A percentile compares a stretch with the other conserved stretches of the same genome.
phyloP scores from a whole-genome alignment of 192 early-diverging fungal species.

The Coemansia sp. region DNA sequence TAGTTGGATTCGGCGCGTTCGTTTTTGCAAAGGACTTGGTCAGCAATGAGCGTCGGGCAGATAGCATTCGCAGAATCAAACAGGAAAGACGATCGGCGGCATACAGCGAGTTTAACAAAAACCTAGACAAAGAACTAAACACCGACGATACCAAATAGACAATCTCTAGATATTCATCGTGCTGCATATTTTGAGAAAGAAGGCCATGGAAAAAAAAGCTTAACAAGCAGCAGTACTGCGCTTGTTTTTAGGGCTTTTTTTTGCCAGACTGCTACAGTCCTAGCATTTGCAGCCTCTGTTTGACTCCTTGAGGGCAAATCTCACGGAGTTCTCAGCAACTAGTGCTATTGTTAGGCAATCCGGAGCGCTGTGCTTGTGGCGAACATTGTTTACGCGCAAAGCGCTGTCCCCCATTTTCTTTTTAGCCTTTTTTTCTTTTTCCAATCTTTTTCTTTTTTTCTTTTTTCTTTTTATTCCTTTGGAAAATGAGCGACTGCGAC shows the following conservation, averaged over 20 bases:
- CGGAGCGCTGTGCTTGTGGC: too few relatives aligned
- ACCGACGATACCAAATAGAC: not conserved
- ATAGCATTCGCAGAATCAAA: constrained; percentile 50
- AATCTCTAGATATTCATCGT: not conserved
- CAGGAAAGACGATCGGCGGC: constrained; percentile 32
- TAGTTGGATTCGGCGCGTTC: constrained; percentile 36
- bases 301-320: too few relatives aligned
- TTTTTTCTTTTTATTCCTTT: constrained; percentile 11
- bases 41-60: constrained; percentile 43
- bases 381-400: too few relatives aligned
- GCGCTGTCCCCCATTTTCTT: not conserved
- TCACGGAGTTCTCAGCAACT: too few relatives aligned
- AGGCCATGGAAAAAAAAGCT: not conserved
- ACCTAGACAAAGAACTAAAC: constrained; percentile 6
- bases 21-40: constrained; percentile 45
- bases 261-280: too few relatives aligned
- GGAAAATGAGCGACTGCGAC: constrained; percentile 10
- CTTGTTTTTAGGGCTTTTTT: too few relatives aligned
- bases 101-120: constrained; percentile 26
- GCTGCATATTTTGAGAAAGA: too few relatives aligned
- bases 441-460: constrained; percentile 1
- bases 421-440: not conserved
- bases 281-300: too few relatives aligned
- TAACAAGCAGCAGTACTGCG: too few relatives aligned
- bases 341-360: too few relatives aligned